These are phyloP conservation scores for Vigna unguiculata DNA, from an alignment of 306 rosid genomes.

Conservation along the genomic window DNA sequence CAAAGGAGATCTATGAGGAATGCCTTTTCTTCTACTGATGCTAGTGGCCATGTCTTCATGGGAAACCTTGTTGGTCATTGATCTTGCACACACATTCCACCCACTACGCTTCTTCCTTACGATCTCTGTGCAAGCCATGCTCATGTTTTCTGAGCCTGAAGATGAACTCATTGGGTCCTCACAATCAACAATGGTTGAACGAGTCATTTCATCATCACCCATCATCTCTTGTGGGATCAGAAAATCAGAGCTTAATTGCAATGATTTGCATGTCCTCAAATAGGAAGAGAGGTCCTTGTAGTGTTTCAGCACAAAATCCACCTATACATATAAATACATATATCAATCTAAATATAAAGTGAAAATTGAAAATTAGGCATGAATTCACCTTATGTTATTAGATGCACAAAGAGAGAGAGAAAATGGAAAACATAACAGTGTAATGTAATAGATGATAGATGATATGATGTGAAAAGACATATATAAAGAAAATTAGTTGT, in stretches of 20 bases:
- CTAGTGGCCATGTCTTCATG: constrained; percentile 19
- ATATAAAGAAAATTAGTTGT: too few species aligned
- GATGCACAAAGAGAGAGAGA: neutral
- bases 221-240: constrained; percentile 26
- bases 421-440: too few species aligned
- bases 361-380: neutral
- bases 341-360: neutral
- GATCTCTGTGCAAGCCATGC: neutral
- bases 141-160: constrained; percentile 37
- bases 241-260: constrained; percentile 29
- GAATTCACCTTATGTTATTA: neutral
- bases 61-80: constrained; percentile 24
- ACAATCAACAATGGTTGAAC: constrained; percentile 24
- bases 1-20: constrained; percentile 40
- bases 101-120: constrained; percentile 35
- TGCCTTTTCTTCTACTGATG: constrained; percentile 34
- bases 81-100: constrained; percentile 34
- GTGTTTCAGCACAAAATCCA: constrained; percentile 40
- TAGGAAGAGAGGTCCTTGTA: constrained; percentile 35
- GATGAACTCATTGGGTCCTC: constrained; percentile 29
- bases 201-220: constrained; percentile 6
- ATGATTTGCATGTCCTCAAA: constrained; percentile 32
- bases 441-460: too few species aligned
- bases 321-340: neutral
- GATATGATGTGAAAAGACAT: too few species aligned